Conservation (phyloP, 148 eudicot species). For the Amaranthus hypochondriacus region DNA sequence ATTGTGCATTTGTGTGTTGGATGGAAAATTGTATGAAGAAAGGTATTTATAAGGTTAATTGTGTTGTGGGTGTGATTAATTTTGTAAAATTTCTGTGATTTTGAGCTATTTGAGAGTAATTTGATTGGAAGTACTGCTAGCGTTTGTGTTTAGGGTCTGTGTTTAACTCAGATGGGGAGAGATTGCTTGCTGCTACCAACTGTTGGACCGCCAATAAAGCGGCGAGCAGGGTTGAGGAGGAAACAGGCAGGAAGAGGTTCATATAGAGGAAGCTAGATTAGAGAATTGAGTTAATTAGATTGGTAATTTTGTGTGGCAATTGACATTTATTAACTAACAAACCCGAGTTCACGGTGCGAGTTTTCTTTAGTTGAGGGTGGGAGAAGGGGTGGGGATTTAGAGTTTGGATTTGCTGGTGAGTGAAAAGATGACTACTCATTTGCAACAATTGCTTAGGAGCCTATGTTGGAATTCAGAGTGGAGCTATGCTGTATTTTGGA, state of each 20-base stretch:
- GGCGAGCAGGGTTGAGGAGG: slow-evolving; percentile 83
- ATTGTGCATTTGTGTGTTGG: slow-evolving; percentile 10
- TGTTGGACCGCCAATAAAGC: slow-evolving; percentile 81
- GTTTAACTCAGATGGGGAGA: slow-evolving; percentile 50
- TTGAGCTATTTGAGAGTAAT: slow-evolving; percentile 27
- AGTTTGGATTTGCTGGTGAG: slow-evolving; percentile 33
- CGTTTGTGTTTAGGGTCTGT: slow-evolving; percentile 30
- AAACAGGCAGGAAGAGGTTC: slow-evolving; percentile 98
- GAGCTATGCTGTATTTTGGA: no score
- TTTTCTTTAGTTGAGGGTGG: slow-evolving; percentile 36
- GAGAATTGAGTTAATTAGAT: slow-evolving; percentile 28
- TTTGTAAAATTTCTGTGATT: slow-evolving; percentile 24
- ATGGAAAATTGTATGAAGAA: slow-evolving; percentile 31
- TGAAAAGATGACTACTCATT: slow-evolving; percentile 51
- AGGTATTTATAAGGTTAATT: slow-evolving; percentile 21
- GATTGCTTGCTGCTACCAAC: slow-evolving; percentile 57
- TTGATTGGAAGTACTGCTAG: slow-evolving; percentile 31
- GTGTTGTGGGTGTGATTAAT: slow-evolving; percentile 29
- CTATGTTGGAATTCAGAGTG: no score
- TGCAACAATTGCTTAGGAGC: no score
- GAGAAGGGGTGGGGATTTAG: slow-evolving; percentile 36
- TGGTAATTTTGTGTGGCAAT: slow-evolving; percentile 36
- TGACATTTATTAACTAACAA: slow-evolving; percentile 30
- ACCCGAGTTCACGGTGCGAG: slow-evolving; percentile 21
- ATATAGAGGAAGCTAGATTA: slow-evolving; percentile 88